These are phyloP conservation scores for Rhynchosporium graminicola DNA, from an alignment of 2,329 filamentous ascomycete species.

Conservation along the genomic window DNA sequence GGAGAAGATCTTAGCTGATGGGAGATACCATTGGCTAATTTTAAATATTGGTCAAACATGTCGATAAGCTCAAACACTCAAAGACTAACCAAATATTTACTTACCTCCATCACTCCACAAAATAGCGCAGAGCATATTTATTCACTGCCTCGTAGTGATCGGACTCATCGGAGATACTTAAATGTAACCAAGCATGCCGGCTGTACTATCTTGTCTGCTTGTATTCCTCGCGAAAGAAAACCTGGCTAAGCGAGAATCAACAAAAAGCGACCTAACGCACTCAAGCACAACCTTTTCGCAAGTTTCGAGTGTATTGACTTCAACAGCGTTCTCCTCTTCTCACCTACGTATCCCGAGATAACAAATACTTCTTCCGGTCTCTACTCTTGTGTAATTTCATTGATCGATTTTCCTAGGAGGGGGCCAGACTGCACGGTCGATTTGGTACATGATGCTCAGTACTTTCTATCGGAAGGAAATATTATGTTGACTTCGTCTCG, in stretches of 20 bases:
- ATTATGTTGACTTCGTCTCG: background rate
- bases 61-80: no score
- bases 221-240: no score
- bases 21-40: no score
- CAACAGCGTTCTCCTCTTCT: slow-evolving; percentile 54
- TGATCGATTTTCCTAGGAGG: slow-evolving; percentile 64
- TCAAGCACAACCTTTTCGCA: slow-evolving; percentile 71
- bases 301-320: slow-evolving; percentile 66
- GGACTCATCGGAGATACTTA: no score
- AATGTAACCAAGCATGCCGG: no score
- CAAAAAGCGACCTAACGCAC: slow-evolving; percentile 35
- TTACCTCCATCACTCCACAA: no score
- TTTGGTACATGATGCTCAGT: slow-evolving; percentile 69
- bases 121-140: no score
- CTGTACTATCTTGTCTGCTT: no score
- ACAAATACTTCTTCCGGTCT: slow-evolving; percentile 73
- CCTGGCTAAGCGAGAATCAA: slow-evolving; percentile 1
- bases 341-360: slow-evolving; percentile 76
- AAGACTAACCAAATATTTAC: no score
- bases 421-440: slow-evolving; percentile 64
- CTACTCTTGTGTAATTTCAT: slow-evolving; percentile 68
- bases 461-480: slow-evolving; percentile 2
- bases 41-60: no score
- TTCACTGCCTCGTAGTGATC: no score
- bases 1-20: no score